Conservation (phyloP, 805 yeast species). For the Spencermartinsiella europaea region DNA sequence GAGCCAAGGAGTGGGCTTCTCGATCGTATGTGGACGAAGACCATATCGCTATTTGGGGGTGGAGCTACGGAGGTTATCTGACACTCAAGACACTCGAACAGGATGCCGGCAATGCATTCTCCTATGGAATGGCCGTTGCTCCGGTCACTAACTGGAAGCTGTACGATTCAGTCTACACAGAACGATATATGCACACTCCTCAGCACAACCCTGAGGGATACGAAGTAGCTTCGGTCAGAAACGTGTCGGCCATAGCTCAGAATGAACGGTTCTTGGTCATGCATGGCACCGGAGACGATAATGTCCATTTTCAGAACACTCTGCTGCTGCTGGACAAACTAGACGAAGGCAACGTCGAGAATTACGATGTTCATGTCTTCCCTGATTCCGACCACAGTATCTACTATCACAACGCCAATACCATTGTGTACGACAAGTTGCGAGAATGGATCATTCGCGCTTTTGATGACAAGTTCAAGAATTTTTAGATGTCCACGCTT, state of each 20-base stretch:
- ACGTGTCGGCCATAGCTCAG: slow-evolving; percentile 50
- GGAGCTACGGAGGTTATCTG: slow-evolving; percentile 96
- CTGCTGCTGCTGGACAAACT: slow-evolving; percentile 70
- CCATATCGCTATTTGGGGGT: slow-evolving; percentile 88
- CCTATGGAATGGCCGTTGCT: slow-evolving; percentile 92
- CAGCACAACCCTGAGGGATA: slow-evolving; percentile 61
- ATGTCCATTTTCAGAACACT: slow-evolving; percentile 91
- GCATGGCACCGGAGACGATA: slow-evolving; percentile 98
- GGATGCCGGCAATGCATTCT: slow-evolving; percentile 70
- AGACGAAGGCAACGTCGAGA: slow-evolving; percentile 69
- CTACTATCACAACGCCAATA: slow-evolving; percentile 69
- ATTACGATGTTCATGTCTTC: slow-evolving; percentile 82
- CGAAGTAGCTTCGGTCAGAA: slow-evolving; percentile 47
- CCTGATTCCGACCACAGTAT: slow-evolving; percentile 94
- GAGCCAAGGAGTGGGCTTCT: slow-evolving; percentile 66
- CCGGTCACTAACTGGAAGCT: slow-evolving; percentile 94
- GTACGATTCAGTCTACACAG: slow-evolving; percentile 92
- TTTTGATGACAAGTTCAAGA: slow-evolving; percentile 21
- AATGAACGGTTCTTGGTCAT: slow-evolving; percentile 70
- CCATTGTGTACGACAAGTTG: slow-evolving; percentile 66
- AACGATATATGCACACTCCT: slow-evolving; percentile 88
- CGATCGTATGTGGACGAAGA: slow-evolving; percentile 60
- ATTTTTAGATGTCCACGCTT: too few species aligned
- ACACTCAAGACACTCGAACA: slow-evolving; percentile 84
- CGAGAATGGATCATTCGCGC: slow-evolving; percentile 56